Base-by-base conservation (phyloP, 2,329 filamentous ascomycete genomes). In the Balansia obtecta region DNA sequence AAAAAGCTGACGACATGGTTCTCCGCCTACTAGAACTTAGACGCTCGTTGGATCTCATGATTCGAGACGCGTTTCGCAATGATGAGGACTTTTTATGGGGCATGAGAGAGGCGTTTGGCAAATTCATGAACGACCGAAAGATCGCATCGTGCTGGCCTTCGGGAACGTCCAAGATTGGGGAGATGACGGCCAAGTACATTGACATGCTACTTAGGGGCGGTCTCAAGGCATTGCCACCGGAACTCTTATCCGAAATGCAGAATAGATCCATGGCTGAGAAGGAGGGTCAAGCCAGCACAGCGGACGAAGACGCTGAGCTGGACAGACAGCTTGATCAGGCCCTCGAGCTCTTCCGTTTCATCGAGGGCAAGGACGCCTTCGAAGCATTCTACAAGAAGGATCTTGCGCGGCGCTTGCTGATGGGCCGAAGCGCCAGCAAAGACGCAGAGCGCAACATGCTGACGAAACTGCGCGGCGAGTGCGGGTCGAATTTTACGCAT, bases 381-480 rank as follows among this genome's bases (percentile, higher is more conserved):
- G 93, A 98, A 65, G 91, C 93, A 1, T 98, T 98, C 64, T 99
- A 99, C 77, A 98, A 98, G 73, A 95, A 93, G 61, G 93, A 97
- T 62, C 76, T 99, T 47, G 91, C 94, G 1, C 80, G 90, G 15
- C 80, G 93, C 45, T 71, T 99, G 41, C 75, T 99, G 50, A 90
- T 97, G 88, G 85, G 85, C 39, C 81, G 90, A 55, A 96, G 89
- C 63, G 90, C 91, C 20, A 96, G 88, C 62, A 86, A 91, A 50
- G 93, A 98, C 66, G 91, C 93, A 0, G 94, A 98, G 69, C 81
- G 90, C 55, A 95, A 86, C 68, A 98, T 98, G 93, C 77, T 98
- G 45, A 77, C 86, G 27, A 88, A 94, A 57, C 75, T 98, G 30
- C 91, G 93, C 68, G 86, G 83, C 57, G 93, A 98, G 71, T 98